Conservation (phyloP, 768 basidiomycete species). For the Suillus ampliporus region DNA sequence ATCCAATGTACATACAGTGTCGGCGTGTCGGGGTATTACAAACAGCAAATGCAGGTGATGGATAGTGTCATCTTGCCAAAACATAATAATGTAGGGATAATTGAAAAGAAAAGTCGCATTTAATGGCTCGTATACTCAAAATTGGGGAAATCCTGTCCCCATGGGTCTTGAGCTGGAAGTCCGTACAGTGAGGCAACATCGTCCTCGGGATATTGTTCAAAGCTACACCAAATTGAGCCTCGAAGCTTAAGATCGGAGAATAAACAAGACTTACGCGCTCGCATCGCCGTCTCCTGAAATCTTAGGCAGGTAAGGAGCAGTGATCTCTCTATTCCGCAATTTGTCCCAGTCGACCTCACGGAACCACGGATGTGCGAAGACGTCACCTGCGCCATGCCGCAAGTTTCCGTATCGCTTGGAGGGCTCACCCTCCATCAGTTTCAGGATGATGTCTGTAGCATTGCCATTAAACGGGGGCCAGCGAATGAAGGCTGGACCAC, state of each 20-base stretch:
- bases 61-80: slow-evolving; percentile 4
- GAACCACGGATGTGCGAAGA: slow-evolving; percentile 95
- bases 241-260: slow-evolving; percentile 17
- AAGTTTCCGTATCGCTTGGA: slow-evolving; percentile 91
- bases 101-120: slow-evolving; percentile 7
- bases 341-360: slow-evolving; percentile 91
- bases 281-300: slow-evolving; percentile 94
- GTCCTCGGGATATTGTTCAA: slow-evolving; percentile 82
- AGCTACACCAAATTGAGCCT: slow-evolving; percentile 46
- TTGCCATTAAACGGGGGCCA: slow-evolving; percentile 81
- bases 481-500: slow-evolving; percentile 72
- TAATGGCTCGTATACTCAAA: slow-evolving; percentile 67
- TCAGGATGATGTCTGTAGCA: slow-evolving; percentile 88
- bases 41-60: slow-evolving; percentile 19
- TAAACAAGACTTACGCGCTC: slow-evolving; percentile 70
- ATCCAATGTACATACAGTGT: slow-evolving; percentile 15
- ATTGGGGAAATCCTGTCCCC: slow-evolving; percentile 75
- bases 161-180: slow-evolving; percentile 56
- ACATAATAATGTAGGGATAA: slow-evolving; percentile 18
- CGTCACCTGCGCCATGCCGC: slow-evolving; percentile 86
- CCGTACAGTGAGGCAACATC: slow-evolving; percentile 68
- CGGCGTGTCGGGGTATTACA: slow-evolving; percentile 13
- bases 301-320: slow-evolving; percentile 93
- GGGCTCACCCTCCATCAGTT: slow-evolving; percentile 89
- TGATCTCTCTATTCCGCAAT: slow-evolving; percentile 83